Percentiles rank a stretch among this genome's conserved stretches.
phyloP scores from a whole-genome alignment of 495 filamentous ascomycete species.

The Sordaria brevicollis region DNA sequence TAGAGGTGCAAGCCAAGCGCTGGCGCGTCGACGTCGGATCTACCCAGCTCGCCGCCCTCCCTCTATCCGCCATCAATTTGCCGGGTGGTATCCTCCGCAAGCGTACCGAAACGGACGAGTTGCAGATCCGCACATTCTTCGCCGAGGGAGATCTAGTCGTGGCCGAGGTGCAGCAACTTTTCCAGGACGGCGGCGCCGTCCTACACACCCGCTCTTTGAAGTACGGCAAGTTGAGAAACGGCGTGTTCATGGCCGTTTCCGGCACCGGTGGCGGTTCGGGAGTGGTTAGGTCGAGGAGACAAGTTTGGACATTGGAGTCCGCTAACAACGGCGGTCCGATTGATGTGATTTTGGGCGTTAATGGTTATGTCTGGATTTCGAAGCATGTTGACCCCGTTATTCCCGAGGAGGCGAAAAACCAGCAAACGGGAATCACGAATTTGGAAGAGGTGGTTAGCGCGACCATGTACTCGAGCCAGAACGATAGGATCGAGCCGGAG shows the following conservation, averaged over 20 bases:
- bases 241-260: conserved; percentile 69
- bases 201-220: conserved; percentile 83
- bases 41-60: conserved; percentile 69
- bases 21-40: conserved; percentile 92
- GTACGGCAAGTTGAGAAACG: conserved; percentile 92
- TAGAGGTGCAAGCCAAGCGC: conserved; percentile 77
- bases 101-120: conserved; percentile 84
- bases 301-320: conserved; percentile 73
- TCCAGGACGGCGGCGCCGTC: conserved; percentile 67
- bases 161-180: conserved; percentile 82
- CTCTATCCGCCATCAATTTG: conserved; percentile 81
- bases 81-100: conserved; percentile 88
- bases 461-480: conserved; percentile 79
- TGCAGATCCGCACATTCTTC: conserved; percentile 91
- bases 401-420: conserved; percentile 31
- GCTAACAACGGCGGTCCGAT: conserved; percentile 59
- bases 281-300: conserved; percentile 67
- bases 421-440: conserved; percentile 53
- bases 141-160: conserved; percentile 81
- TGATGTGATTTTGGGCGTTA: conserved; percentile 84
- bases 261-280: conserved; percentile 75
- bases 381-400: conserved; percentile 50
- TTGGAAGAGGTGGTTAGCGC: conserved; percentile 68
- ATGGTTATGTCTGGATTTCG: conserved; percentile 90
- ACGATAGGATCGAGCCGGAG: conserved; percentile 63